phyloP scores from a whole-genome alignment of 2,329 filamentous ascomycete genomes.

The Orbilia ellipsospora region DNA sequence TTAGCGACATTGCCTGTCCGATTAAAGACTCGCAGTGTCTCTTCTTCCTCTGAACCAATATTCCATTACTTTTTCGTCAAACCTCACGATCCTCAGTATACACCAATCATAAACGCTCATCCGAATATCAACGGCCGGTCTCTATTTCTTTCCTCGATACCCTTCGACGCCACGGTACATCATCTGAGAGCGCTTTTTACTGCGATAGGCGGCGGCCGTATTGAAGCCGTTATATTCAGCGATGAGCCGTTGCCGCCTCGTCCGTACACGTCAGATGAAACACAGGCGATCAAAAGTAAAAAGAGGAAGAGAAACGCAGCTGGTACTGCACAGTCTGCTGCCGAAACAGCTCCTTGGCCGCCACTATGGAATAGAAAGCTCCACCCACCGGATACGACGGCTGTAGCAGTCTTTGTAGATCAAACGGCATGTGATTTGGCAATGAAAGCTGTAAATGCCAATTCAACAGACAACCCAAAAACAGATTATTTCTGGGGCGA shows the following conservation, averaged over 20 bases:
- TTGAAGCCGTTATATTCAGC: constrained; percentile 82
- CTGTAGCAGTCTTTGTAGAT: constrained; percentile 85
- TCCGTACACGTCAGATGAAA: constrained; percentile 62
- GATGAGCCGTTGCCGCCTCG: constrained; percentile 60
- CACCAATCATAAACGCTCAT: constrained; percentile 62
- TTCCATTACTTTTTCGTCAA: constrained; percentile 89
- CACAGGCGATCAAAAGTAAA: constrained; percentile 61
- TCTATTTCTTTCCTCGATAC: constrained; percentile 90
- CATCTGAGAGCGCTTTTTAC: constrained; percentile 82
- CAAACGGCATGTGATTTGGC: constrained; percentile 79
- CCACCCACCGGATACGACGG: constrained; percentile 79
- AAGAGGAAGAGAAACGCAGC: constrained; percentile 66
- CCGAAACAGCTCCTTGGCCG: constrained; percentile 70
- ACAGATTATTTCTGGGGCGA: constrained; percentile 74
- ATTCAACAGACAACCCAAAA: constrained; percentile 70
- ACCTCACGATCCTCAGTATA: constrained; percentile 77
- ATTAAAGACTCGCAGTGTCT: constrained; percentile 2
- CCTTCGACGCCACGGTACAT: constrained; percentile 80
- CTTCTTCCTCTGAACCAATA: constrained; percentile 66
- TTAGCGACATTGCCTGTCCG: constrained; percentile 43
- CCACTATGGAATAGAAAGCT: constrained; percentile 78
- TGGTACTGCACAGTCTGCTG: constrained; percentile 68
- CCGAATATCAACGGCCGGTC: constrained; percentile 78
- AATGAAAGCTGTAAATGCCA: constrained; percentile 75
- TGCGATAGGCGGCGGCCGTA: constrained; percentile 79